Evolutionary conservation across 2,329 filamentous ascomycete genomes (phyloP).

Genomic region (Cordyceps tenuipes): DNA sequence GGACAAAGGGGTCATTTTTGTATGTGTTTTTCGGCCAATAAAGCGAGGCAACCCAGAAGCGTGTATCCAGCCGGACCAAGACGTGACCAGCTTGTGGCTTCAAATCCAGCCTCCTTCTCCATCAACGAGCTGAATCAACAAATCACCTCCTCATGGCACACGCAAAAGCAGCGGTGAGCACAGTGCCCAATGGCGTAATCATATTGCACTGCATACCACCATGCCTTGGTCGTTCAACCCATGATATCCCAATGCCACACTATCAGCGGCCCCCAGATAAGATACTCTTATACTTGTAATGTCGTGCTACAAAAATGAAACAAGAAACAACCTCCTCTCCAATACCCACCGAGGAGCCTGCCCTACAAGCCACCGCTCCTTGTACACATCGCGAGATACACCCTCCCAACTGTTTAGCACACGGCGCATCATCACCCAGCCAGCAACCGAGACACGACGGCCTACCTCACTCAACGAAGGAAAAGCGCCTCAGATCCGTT

Average conservation of each 20-base stretch:
- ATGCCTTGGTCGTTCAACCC: background rate
- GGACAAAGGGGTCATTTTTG: no score
- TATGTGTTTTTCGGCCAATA: no score
- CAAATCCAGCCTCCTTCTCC: no score
- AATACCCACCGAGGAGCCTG: background rate
- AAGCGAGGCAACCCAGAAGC: no score
- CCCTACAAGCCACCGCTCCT: background rate
- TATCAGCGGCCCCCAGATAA: slow-evolving; percentile 5
- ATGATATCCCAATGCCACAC: slow-evolving; percentile 2
- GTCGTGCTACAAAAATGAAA: slow-evolving; percentile 11
- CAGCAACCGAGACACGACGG: background rate
- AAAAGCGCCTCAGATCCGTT: slow-evolving; percentile 58
- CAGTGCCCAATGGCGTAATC: background rate
- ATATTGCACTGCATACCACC: slow-evolving; percentile 2
- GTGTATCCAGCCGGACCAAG: no score
- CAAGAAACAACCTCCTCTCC: slow-evolving; percentile 5
- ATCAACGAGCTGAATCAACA: no score
- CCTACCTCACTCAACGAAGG: slow-evolving; percentile 34
- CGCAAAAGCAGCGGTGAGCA: background rate
- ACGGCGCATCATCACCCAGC: slow-evolving; percentile 8
- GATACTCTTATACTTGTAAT: slow-evolving; percentile 12
- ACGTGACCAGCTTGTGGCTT: no score
- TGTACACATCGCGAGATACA: slow-evolving; percentile 2
- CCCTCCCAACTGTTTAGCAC: slow-evolving; percentile 1
- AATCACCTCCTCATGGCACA: background rate